Conservation (phyloP, 2,329 filamentous ascomycete species). For the Gyromitra esculenta region DNA sequence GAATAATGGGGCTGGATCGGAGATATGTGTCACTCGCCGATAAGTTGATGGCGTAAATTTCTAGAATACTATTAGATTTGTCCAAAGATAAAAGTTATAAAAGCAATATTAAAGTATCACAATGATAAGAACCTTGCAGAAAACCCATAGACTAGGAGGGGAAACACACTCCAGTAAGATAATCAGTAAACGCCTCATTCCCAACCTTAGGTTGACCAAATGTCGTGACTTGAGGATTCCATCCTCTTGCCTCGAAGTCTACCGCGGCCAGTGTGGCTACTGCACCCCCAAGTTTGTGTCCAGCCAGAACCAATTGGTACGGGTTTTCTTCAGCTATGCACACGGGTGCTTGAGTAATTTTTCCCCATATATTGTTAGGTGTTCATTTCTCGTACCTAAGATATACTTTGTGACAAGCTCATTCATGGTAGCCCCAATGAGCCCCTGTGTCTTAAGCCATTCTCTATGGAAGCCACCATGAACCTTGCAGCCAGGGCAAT, state of each 20-base stretch:
- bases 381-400: slow-evolving; percentile 32
- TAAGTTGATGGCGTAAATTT: slow-evolving; percentile 44
- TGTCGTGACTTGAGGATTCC: slow-evolving; percentile 43
- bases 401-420: slow-evolving; percentile 34
- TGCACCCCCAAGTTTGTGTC: slow-evolving; percentile 32
- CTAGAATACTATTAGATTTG: slow-evolving; percentile 24
- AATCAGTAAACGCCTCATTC: slow-evolving; percentile 34
- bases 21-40: slow-evolving; percentile 45
- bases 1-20: slow-evolving; percentile 31
- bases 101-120: slow-evolving; percentile 10
- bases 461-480: slow-evolving; percentile 25
- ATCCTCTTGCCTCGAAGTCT: slow-evolving; percentile 40
- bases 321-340: slow-evolving; percentile 20
- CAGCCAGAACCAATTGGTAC: slow-evolving; percentile 35
- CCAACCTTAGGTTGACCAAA: slow-evolving; percentile 48
- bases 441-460: slow-evolving; percentile 25
- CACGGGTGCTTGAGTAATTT: slow-evolving; percentile 27
- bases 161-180: slow-evolving; percentile 31
- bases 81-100: neutral
- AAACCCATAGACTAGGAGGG: slow-evolving; percentile 4
- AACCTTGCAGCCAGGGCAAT: slow-evolving; percentile 40
- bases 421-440: slow-evolving; percentile 25
- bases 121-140: slow-evolving; percentile 8
- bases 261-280: slow-evolving; percentile 38
- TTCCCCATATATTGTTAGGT: neutral